Percentiles rank a stretch among this genome's conserved stretches.
Evolutionary conservation across 805 yeast genomes (phyloP).

Genomic region (Saccharomyces jurei): DNA sequence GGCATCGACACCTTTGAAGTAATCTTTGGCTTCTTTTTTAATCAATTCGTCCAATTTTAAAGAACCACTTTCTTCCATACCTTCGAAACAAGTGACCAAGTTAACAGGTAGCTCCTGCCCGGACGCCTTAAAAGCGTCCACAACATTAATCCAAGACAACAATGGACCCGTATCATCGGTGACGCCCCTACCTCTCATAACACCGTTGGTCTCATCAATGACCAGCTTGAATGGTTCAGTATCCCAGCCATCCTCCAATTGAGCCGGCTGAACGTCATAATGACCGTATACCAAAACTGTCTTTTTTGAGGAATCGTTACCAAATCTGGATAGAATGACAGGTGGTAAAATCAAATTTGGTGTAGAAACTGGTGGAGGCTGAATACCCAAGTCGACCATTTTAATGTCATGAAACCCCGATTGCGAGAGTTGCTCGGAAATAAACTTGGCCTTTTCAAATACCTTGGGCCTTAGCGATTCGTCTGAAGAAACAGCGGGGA

Average conservation of each 20-base stretch:
- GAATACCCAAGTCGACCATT: constrained; percentile 74
- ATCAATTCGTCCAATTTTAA: constrained; percentile 82
- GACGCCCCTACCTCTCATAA: constrained; percentile 85
- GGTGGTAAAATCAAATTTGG: constrained; percentile 77
- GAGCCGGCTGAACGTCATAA: constrained; percentile 97
- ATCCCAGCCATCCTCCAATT: constrained; percentile 87
- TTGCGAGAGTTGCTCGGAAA: constrained; percentile 55
- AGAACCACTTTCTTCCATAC: constrained; percentile 98
- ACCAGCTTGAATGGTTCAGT: constrained; percentile 80
- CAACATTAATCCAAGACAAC: constrained; percentile 88
- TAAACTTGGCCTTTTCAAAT: constrained; percentile 79
- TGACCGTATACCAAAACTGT: constrained; percentile 92
- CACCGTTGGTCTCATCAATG: constrained; percentile 51
- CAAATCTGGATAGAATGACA: constrained; percentile 82
- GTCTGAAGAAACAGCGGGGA: constrained; percentile 91
- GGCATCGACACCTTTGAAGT: constrained; percentile 85
- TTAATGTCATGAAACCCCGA: constrained; percentile 81
- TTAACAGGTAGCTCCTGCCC: constrained; percentile 90
- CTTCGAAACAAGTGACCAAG: constrained; percentile 87
- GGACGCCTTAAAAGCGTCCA: constrained; percentile 82
- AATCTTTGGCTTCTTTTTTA: constrained; percentile 64
- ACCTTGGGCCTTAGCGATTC: constrained; percentile 83
- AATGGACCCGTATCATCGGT: constrained; percentile 99
- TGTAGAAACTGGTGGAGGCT: constrained; percentile 82
- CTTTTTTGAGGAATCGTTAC: constrained; percentile 73